Evolutionary conservation across 164 flowering plant genomes (phyloP).

Genomic region (Tetrastigma voinierianum): DNA sequence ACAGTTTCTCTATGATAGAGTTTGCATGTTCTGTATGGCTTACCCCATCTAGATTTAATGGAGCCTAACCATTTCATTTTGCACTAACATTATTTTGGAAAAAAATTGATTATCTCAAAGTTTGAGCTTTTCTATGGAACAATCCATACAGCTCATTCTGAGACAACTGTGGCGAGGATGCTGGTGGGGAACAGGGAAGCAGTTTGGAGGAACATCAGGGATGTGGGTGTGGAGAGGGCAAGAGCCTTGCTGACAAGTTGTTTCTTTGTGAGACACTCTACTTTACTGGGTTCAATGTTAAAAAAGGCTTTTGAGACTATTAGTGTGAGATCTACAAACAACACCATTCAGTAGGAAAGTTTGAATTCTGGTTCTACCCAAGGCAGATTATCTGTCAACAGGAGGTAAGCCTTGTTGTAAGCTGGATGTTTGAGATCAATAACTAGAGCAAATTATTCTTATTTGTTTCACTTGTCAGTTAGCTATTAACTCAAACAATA

Average conservation of each 20-base stretch:
- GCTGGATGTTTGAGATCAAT: conserved; percentile 19
- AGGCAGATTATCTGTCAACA: conserved; percentile 24
- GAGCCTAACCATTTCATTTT: not conserved
- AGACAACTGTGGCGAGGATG: conserved; percentile 20
- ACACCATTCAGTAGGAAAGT: conserved; percentile 28
- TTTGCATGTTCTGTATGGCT: too few species aligned
- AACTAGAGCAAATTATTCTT: conserved; percentile 14
- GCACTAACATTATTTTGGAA: not conserved
- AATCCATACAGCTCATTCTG: conserved; percentile 21
- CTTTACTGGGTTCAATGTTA: conserved; percentile 33
- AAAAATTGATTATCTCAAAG: not conserved
- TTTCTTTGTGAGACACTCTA: conserved; percentile 41
- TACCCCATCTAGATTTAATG: too few species aligned
- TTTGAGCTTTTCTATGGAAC: not conserved
- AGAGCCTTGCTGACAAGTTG: conserved; percentile 30
- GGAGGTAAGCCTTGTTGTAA: conserved; percentile 22
- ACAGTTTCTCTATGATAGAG: too few species aligned
- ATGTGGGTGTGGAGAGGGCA: conserved; percentile 18
- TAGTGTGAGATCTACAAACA: conserved; percentile 28
- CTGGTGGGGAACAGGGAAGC: conserved; percentile 21
- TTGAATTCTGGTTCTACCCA: conserved; percentile 35
- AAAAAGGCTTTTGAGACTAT: conserved; percentile 31
- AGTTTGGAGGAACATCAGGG: conserved; percentile 18
- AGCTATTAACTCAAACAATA: too few species aligned
- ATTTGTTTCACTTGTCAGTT: conserved; percentile 27